Conservation (phyloP, 371 early-diverging fungal species). For the Homolaphlyctis polyrhiza region DNA sequence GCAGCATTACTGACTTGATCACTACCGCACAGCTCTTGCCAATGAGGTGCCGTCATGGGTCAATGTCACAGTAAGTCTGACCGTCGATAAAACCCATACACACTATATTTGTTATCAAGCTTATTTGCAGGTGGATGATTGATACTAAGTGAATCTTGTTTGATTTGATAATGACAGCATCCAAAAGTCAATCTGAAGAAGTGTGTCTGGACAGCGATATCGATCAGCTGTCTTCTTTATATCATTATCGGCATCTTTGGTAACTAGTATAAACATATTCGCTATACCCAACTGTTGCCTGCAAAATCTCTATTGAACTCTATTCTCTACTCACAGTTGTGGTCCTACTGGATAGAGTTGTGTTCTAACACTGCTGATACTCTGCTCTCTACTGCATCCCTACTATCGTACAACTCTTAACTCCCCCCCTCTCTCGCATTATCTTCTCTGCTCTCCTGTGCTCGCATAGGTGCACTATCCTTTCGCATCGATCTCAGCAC, state of each 20-base stretch:
- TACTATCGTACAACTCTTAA: no score
- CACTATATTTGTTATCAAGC: not conserved
- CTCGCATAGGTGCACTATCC: slow-evolving; percentile 1
- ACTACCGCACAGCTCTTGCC: slow-evolving; percentile 21
- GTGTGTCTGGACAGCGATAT: slow-evolving; percentile 23
- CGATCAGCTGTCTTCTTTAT: slow-evolving; percentile 21
- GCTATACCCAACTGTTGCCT: no score
- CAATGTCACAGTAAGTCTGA: slow-evolving; percentile 28
- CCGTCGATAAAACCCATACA: not conserved
- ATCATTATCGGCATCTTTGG: slow-evolving; percentile 27
- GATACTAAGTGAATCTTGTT: no score
- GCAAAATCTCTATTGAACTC: not conserved
- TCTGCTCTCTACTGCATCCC: no score
- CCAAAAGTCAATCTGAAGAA: not conserved
- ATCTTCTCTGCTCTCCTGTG: no score
- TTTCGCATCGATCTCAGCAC: not conserved
- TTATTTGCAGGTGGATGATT: no score
- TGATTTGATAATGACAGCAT: not conserved
- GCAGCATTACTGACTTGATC: not conserved
- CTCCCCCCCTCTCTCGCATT: no score
- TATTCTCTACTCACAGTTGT: not conserved
- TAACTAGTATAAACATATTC: no score
- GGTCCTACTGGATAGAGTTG: not conserved
- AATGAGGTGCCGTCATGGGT: slow-evolving; percentile 45
- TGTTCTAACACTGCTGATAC: no score